Base-by-base conservation (phyloP, 2,329 filamentous ascomycete genomes). In the Pseudogymnoascus sp. region DNA sequence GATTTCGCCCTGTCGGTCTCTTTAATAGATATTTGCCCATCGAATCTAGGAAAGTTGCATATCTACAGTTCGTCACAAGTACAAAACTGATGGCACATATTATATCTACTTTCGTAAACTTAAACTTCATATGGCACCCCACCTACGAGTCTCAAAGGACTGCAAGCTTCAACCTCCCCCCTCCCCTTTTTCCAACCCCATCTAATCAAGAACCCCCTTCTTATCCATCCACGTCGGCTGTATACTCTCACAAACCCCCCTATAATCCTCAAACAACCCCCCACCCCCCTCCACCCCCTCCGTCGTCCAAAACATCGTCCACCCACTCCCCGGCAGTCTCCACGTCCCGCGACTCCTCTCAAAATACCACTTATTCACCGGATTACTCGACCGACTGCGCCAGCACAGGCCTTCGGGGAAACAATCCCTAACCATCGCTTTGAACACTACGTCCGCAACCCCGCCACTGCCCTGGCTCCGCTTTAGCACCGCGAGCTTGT, bases 311-410 rank as follows among this genome's bases (percentile, higher is more conserved):
- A 99, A 99, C 92, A 98, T 97, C 3, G 92, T 92, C 95, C 95
- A 99, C 69, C 93, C 88, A 54, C 85, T 90, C n/a, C 84, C 86
- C 0, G 83, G 81, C 39, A 99, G 78, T 77, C 96, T 95, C 82
- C 88, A 90, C 1, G 88, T 93, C 0, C 95, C 95, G 60, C 84
- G 79, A 2, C 90, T 91, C 60, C 95, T 83, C 77, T 99, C 95
- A 77, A 98, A 97, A 75, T 99, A 99, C 95, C 95, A 99, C 74
- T 97, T 97, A 74, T 99, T 99, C 4, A 99, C 95, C 0, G 93
- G 93, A 73, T 99, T 98, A 73, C 93, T 86, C 72, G 89, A 89
- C 62, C 95, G 82, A 73, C 90, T 96, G 64, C 93, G 48, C 95
- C 95, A 99, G 72, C 93, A 96, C 1, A 98, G 90, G 0, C 95